phyloP scores from a whole-genome alignment of 2,329 filamentous ascomycete species.

The Aspergillus costaricaensis region DNA sequence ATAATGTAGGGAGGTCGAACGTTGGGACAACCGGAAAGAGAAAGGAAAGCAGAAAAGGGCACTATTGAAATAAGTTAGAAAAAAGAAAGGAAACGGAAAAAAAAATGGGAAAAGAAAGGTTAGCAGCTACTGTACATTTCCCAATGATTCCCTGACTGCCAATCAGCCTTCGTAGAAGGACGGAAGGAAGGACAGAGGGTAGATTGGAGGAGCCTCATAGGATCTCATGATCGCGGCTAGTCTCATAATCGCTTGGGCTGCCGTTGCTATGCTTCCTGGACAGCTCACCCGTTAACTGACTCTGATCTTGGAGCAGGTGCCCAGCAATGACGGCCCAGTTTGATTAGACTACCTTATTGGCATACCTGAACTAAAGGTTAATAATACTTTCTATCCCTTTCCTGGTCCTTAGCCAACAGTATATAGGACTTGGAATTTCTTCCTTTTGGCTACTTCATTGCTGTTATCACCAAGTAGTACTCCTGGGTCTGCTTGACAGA shows the following conservation, averaged over 20 bases:
- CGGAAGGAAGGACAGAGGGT: background rate
- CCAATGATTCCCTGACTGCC: background rate
- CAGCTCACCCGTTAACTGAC: conserved; percentile 14
- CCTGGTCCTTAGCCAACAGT: conserved; percentile 12
- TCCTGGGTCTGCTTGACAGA: background rate
- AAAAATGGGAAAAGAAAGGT: background rate
- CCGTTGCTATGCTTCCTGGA: conserved; percentile 18
- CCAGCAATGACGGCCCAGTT: conserved; percentile 22
- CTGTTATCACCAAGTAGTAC: conserved; percentile 3
- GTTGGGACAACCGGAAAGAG: background rate
- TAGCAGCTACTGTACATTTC: background rate
- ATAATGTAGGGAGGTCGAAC: background rate
- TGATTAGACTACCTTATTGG: conserved; percentile 14
- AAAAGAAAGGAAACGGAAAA: background rate
- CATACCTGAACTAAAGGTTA: conserved; percentile 15
- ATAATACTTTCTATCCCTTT: conserved; percentile 20
- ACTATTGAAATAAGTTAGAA: too few relatives aligned
- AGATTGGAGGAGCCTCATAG: conserved; percentile 7
- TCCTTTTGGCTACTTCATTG: conserved; percentile 7
- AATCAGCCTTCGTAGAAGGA: background rate
- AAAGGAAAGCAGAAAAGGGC: background rate
- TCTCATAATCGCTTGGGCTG: conserved; percentile 18
- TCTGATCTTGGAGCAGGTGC: conserved; percentile 12
- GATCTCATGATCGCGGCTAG: background rate
- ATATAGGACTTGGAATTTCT: conserved; percentile 22